These are phyloP conservation scores for Proliferodiscus dingleyae DNA, from an alignment of 2,329 filamentous ascomycete genomes.

Conservation along the genomic window DNA sequence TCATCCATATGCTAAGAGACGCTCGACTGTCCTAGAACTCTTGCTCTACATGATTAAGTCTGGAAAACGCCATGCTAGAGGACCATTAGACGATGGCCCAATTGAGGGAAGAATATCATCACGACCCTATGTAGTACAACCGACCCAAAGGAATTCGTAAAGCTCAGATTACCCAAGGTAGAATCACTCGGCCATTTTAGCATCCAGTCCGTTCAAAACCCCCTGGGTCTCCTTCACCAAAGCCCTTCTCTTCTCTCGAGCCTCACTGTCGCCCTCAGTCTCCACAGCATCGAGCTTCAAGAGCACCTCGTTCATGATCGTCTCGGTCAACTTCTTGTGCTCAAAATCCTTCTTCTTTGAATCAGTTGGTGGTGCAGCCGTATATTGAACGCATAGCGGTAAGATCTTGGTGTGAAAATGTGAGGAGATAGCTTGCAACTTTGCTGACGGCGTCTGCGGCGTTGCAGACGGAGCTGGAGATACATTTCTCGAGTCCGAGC, in stretches of 20 bases:
- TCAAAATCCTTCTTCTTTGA: conserved; percentile 66
- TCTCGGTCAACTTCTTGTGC: conserved; percentile 70
- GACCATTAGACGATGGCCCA: conserved; percentile 1
- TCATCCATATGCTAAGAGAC: background rate
- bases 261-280: conserved; percentile 62
- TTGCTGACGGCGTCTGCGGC: conserved; percentile 48
- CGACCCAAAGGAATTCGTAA: conserved; percentile 17
- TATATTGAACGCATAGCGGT: conserved; percentile 61
- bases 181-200: conserved; percentile 11
- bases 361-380: conserved; percentile 58
- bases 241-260: conserved; percentile 62
- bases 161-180: background rate
- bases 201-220: conserved; percentile 60
- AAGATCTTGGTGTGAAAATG: conserved; percentile 61
- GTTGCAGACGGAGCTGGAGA: conserved; percentile 32
- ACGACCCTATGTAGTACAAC: conserved; percentile 16
- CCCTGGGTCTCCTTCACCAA: conserved; percentile 68
- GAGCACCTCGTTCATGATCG: conserved; percentile 68
- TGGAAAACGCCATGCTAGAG: conserved; percentile 12
- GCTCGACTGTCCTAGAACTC: background rate
- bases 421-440: conserved; percentile 60
- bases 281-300: conserved; percentile 75
- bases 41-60: conserved; percentile 7
- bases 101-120: conserved; percentile 6
- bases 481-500: conserved; percentile 24